phyloP scores from a whole-genome alignment of 2,329 filamentous ascomycete species.

The Penicillium sp. region DNA sequence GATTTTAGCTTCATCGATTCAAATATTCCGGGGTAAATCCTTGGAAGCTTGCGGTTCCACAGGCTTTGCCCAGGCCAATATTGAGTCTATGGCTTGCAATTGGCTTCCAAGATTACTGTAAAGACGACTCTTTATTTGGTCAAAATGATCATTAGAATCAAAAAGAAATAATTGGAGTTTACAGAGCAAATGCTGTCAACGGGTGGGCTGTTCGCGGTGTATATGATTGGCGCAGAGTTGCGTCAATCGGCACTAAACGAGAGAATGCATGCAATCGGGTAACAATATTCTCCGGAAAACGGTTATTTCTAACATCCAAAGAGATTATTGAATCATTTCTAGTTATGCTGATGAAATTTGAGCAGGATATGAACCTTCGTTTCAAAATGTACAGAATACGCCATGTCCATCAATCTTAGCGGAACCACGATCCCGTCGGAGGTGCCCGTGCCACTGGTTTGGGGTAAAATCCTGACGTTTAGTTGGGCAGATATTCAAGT shows the following conservation, averaged over 20 bases:
- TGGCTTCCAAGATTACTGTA: not conserved
- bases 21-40: too few relatives aligned
- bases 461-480: not conserved
- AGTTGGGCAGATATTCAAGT: too few relatives aligned
- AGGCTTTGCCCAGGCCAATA: too few relatives aligned
- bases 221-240: not conserved
- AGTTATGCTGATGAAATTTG: too few relatives aligned
- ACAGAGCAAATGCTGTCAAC: not conserved
- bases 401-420: not conserved
- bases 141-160: too few relatives aligned
- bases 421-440: not conserved
- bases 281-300: not conserved
- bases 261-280: not conserved
- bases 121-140: not conserved
- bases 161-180: not conserved
- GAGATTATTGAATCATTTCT: too few relatives aligned
- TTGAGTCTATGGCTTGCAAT: not conserved
- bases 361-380: too few relatives aligned
- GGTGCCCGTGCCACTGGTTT: not conserved
- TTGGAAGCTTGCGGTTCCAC: too few relatives aligned
- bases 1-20: too few relatives aligned
- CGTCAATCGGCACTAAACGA: conserved; percentile 1
- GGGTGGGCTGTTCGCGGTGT: not conserved
- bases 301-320: not conserved
- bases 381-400: not conserved